Conservation (phyloP, 345 rosid species). For the Cardiospermum halicacabum region DNA sequence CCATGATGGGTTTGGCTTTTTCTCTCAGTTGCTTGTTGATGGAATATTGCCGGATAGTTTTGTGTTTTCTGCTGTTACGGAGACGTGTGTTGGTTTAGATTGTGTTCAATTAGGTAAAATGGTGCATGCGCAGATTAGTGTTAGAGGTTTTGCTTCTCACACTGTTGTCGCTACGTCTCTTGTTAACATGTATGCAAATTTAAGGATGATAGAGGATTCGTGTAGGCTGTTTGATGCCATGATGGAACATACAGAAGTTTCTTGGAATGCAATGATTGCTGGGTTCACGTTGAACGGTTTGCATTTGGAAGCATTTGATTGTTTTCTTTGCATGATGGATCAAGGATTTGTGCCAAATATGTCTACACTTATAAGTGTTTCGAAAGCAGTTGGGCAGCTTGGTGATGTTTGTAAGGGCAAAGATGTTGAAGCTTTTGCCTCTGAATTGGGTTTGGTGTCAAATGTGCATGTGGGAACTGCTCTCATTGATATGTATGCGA, state of each 20-base stretch:
- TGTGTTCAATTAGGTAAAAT: conserved; percentile 27
- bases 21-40: conserved; percentile 24
- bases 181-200: conserved; percentile 43
- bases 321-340: conserved; percentile 28
- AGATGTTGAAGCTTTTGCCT: conserved; percentile 21
- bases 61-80: conserved; percentile 31
- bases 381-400: conserved; percentile 37
- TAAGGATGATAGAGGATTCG: conserved; percentile 31
- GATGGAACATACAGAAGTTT: conserved; percentile 26
- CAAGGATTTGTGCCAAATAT: conserved; percentile 25
- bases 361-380: conserved; percentile 28
- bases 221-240: conserved; percentile 29
- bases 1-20: conserved; percentile 23
- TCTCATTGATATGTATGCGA: conserved; percentile 43
- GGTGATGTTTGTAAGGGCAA: conserved; percentile 27
- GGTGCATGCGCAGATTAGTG: conserved; percentile 36
- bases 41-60: conserved; percentile 34
- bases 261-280: conserved; percentile 45
- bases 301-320: conserved; percentile 30
- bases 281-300: conserved; percentile 37
- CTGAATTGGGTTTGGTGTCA: conserved; percentile 26
- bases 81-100: conserved; percentile 35
- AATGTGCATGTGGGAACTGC: conserved; percentile 38
- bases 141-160: conserved; percentile 29
- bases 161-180: conserved; percentile 31